Conservation (phyloP, 140 eudicot genomes). For the Stevia rebaudiana region DNA sequence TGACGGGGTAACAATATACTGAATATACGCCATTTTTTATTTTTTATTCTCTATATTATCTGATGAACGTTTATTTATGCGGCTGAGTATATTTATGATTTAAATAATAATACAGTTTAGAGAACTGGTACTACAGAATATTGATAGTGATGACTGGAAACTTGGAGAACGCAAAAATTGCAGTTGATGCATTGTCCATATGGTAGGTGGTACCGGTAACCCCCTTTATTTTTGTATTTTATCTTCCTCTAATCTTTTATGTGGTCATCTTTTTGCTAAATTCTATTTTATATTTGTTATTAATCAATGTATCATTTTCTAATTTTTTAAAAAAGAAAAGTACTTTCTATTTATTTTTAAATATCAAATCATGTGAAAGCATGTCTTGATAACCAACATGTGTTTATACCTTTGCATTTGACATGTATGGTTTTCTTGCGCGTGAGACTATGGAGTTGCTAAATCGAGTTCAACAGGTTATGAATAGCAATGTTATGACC, state of each 20-base stretch:
- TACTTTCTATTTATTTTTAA: not conserved
- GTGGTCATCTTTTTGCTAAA: not conserved
- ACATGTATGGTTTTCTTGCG: too few relatives aligned
- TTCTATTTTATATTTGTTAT: not conserved
- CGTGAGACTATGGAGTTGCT: too few relatives aligned
- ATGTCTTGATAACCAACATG: too few relatives aligned
- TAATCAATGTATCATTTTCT: not conserved
- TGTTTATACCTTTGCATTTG: too few relatives aligned
- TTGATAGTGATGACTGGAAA: slow-evolving; percentile 67
- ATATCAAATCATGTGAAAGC: too few relatives aligned
- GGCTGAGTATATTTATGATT: too few relatives aligned
- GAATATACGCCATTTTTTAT: not conserved
- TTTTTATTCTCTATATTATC: not conserved
- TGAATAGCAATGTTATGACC: too few relatives aligned
- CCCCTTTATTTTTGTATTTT: not conserved
- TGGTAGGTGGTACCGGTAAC: slow-evolving; percentile 30
- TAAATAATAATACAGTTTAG: slow-evolving; percentile 38
- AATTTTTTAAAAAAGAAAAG: not conserved
- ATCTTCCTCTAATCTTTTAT: not conserved
- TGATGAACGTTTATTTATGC: not conserved
- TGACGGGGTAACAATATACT: not conserved
- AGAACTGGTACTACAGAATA: slow-evolving; percentile 75
- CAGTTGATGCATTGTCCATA: slow-evolving; percentile 62
- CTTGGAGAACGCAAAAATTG: slow-evolving; percentile 50
- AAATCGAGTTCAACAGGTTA: too few relatives aligned